Conservation (phyloP, 805 yeast genomes). For the Metschnikowia noctiluminum region DNA sequence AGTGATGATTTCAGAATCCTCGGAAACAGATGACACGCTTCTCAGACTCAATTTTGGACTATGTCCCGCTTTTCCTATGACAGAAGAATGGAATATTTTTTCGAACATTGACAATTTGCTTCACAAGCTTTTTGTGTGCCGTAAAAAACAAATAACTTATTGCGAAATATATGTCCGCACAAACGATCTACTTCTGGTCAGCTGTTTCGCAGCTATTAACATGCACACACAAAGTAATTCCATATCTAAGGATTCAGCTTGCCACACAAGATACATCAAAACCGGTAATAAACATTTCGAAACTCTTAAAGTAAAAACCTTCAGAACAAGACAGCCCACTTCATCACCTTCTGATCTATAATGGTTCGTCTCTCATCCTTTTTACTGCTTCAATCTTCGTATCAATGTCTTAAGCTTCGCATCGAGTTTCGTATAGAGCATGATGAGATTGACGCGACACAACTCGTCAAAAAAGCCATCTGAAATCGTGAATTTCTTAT, state of each 20-base stretch:
- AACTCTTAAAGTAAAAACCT: too few species aligned
- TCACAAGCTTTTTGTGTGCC: slow-evolving; percentile 4
- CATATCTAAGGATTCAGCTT: too few species aligned
- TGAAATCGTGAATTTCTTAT: too few species aligned
- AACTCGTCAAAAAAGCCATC: background rate
- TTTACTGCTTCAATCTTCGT: too few species aligned
- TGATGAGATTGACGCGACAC: too few species aligned
- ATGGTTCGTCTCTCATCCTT: too few species aligned
- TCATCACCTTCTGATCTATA: too few species aligned
- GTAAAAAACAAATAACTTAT: background rate
- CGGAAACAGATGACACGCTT: slow-evolving; percentile 8
- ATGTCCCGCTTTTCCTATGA: slow-evolving; percentile 6
- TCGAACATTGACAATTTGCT: slow-evolving; percentile 13
- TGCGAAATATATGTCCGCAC: slow-evolving; percentile 1
- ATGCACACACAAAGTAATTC: too few species aligned
- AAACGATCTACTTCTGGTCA: too few species aligned
- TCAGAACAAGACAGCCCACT: too few species aligned
- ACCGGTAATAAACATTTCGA: background rate
- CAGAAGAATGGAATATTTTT: slow-evolving; percentile 12
- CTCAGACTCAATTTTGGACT: background rate
- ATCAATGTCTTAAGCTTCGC: too few species aligned
- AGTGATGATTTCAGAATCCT: slow-evolving; percentile 10
- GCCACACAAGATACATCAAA: background rate
- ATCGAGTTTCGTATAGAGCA: too few species aligned
- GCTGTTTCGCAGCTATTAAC: slow-evolving; percentile 2